Evolutionary conservation across 148 eudicot species (phyloP).

Genomic region (Rheum nobile): DNA sequence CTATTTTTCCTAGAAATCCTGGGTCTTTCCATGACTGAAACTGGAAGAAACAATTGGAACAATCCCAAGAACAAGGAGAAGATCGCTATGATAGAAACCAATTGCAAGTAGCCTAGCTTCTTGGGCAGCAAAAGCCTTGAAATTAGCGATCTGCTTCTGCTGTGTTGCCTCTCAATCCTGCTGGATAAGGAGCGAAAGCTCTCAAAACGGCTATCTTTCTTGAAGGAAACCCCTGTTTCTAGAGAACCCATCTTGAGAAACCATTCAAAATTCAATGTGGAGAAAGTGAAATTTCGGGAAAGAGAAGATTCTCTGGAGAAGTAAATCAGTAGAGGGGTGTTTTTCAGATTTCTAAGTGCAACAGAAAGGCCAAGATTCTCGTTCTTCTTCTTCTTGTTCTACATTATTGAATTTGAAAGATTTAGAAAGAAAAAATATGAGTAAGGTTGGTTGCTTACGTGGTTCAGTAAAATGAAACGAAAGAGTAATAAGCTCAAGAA

Average conservation of each 20-base stretch:
- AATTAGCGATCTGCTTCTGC: conserved; percentile 4
- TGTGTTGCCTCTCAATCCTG: conserved; percentile 5
- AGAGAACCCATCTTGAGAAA: conserved; percentile 8
- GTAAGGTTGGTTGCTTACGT: neutral
- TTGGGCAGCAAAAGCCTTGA: neutral
- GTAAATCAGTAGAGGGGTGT: neutral
- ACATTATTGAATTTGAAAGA: neutral
- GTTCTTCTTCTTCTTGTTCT: neutral
- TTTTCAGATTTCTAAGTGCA: neutral
- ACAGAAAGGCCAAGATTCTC: conserved; percentile 6
- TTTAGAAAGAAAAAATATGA: neutral
- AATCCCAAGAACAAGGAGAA: conserved; percentile 4
- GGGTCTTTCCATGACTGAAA: neutral
- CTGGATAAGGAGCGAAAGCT: conserved; percentile 5
- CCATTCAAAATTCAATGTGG: neutral
- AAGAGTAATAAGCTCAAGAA: neutral
- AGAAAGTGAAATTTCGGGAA: neutral
- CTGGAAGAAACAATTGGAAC: conserved; percentile 1
- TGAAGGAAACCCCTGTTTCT: conserved; percentile 6
- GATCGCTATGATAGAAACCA: neutral
- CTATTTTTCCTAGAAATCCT: neutral
- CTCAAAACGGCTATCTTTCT: neutral
- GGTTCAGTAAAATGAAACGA: neutral
- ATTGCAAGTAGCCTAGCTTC: conserved; percentile 10
- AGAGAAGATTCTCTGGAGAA: neutral